Conservation (phyloP, 1,284 basidiomycete species). For the Xerocomus tenax region DNA sequence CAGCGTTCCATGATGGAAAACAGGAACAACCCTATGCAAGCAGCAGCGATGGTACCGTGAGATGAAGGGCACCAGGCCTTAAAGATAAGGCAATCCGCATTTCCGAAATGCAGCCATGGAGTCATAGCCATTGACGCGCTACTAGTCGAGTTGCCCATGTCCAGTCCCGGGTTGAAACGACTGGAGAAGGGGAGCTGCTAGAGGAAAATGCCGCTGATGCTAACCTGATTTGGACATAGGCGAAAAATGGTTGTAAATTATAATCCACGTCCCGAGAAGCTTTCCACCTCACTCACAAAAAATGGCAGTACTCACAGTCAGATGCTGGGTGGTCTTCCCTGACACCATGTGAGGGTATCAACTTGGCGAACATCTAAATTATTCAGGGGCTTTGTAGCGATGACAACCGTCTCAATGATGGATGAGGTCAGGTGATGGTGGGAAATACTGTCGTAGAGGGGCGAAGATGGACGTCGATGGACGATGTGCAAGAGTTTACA, state of each 20-base stretch:
- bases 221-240: constrained; percentile 8
- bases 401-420: background rate
- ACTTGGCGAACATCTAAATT: too few relatives aligned
- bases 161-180: background rate
- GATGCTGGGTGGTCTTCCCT: too few relatives aligned
- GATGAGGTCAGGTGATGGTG: constrained; percentile 9
- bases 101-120: constrained; percentile 59
- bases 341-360: too few relatives aligned
- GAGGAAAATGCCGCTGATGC: background rate
- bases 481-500: background rate
- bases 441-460: background rate
- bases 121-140: constrained; percentile 35
- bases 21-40: constrained; percentile 60
- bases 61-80: constrained; percentile 58
- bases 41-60: constrained; percentile 60
- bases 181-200: background rate
- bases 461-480: background rate
- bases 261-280: background rate
- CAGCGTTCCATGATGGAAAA: constrained; percentile 64
- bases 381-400: background rate
- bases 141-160: constrained; percentile 8
- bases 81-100: constrained; percentile 61
- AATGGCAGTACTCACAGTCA: too few relatives aligned
- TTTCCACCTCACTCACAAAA: too few relatives aligned
- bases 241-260: background rate